Base-by-base conservation (phyloP, 2,329 filamentous ascomycete species). In the Clonostachys byssicola region DNA sequence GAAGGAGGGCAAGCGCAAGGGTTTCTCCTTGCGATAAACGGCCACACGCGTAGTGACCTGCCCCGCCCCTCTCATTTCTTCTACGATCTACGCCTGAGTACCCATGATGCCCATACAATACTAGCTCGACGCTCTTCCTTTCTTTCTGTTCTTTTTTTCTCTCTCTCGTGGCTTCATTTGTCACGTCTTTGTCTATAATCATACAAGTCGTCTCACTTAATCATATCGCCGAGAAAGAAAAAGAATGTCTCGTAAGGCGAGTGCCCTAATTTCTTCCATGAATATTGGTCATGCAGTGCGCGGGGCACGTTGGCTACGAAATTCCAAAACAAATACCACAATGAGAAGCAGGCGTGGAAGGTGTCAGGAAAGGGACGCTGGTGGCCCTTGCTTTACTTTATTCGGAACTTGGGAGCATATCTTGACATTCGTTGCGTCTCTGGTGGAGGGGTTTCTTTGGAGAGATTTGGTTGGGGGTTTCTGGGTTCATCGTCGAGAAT, bases 1-100 rank as follows among this genome's bases (percentile, higher is more conserved):
- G 77, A 92, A 97, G 77, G 92, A 97, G 79, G 86, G 86, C 74
- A 96, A 96, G 87, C 89, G 91, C 75, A 97, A 97, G 89, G 92
- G 92, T 51, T 99, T 99, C 82, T 99, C 94, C 56, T 88, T 99
- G 68, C 91, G 94, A 73, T 95, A 92, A 84, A 57, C 57, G 13
- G 12, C 34, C 51, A 44, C 51, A 51, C 56, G 49, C 54, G 52
- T 44, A 44, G 50, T 51, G 20, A 34, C 47, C 43, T 16, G 34
- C 47, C 18, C 40, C 56, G 14, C 34, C 42, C 49, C 50, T 48
- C 45, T 49, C 51, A 50, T 52, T 51, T 55, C 53, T 52, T 55
- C 68, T 65, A 77, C 70, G 73, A 77, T 71, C 73, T 69, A 75
- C 72, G 73, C 71, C 73, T 72, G 68, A 73, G 72, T 76, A 67